Percentiles rank a stretch among this genome's conserved stretches.
These are phyloP conservation scores for Malus fusca DNA, from an alignment of 306 rosid species.

Conservation along the genomic window DNA sequence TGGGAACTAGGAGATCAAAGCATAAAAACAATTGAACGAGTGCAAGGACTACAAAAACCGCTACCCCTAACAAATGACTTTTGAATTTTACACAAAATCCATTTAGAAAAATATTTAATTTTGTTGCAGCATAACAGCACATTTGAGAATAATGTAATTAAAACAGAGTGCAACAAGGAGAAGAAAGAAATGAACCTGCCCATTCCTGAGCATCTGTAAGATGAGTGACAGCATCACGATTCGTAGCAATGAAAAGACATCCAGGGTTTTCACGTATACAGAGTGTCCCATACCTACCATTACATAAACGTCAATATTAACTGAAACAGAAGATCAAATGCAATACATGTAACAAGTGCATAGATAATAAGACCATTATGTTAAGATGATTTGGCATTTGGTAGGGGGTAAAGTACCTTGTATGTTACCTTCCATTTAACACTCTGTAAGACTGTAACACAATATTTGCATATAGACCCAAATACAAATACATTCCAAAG, in stretches of 20 bases:
- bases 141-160: not conserved
- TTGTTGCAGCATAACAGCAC: not conserved
- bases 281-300: slow-evolving; percentile 82
- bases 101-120: not conserved
- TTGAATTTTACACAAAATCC: not conserved
- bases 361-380: not conserved
- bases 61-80: not conserved
- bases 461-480: not conserved
- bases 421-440: not conserved
- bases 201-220: slow-evolving; percentile 99
- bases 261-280: slow-evolving; percentile 99
- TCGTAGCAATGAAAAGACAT: slow-evolving; percentile 94
- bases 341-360: not conserved
- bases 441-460: not conserved
- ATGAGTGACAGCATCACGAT: slow-evolving; percentile 98
- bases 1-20: not conserved
- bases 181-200: slow-evolving; percentile 65
- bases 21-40: not conserved
- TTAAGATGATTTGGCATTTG: not conserved
- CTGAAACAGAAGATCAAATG: not conserved
- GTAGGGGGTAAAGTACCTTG: not conserved
- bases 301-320: not conserved
- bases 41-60: not conserved
- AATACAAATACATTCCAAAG: not conserved
- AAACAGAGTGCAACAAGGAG: not conserved